These are phyloP conservation scores for Ceratobasidium sp. DNA, from an alignment of 1,284 basidiomycete genomes.

Conservation along the genomic window DNA sequence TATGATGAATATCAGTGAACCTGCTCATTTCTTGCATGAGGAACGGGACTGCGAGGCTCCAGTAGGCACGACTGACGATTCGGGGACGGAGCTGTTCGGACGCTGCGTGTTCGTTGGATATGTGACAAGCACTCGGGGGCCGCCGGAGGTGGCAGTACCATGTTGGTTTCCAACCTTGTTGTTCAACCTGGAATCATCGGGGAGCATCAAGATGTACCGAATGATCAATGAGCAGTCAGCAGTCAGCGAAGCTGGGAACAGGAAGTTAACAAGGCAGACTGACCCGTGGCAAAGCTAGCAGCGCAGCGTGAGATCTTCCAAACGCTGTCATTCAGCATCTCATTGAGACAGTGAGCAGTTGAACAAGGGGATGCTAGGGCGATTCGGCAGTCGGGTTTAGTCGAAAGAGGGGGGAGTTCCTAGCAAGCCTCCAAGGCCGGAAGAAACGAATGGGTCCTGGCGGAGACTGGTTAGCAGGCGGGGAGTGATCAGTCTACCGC, in stretches of 20 bases:
- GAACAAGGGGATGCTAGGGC: no score
- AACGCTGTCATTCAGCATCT: no score
- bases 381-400: no score
- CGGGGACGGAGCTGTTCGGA: not conserved
- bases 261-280: not conserved
- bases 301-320: not conserved
- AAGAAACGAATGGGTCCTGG: no score
- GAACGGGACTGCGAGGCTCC: not conserved
- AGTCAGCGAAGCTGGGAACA: not conserved
- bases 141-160: not conserved
- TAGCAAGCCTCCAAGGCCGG: no score
- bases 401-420: no score
- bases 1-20: not conserved
- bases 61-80: not conserved
- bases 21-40: not conserved
- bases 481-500: no score
- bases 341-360: no score
- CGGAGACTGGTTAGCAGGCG: no score
- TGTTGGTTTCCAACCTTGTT: not conserved
- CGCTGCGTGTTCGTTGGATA: no score
- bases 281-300: not conserved
- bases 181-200: not conserved
- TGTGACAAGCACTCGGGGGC: not conserved
- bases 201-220: not conserved
- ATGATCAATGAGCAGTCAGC: not conserved